Evolutionary conservation across 2,329 filamentous ascomycete genomes (phyloP), one percentile per base, ranked within the genome.

Genomic region (Exophiala viscosa): DNA sequence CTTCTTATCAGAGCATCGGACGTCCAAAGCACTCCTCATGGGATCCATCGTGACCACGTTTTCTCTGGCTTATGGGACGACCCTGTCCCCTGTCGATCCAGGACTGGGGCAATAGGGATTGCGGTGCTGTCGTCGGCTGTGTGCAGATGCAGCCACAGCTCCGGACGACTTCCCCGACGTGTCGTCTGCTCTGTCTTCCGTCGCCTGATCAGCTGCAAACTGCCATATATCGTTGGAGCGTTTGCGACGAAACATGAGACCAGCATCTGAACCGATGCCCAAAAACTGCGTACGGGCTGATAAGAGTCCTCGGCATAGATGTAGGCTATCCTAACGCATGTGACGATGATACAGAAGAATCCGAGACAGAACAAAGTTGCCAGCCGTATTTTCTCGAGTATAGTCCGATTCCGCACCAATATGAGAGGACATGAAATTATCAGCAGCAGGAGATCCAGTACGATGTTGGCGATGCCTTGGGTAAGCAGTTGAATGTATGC

Each of bases 261-360:
- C n/a, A 65, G 44, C n/a, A 73, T 63, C 50, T 74, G 72, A 3
- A 65, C 65, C 34, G 68, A 70, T 4, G 69, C 69, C 67, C 70
- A 73, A 1, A 67, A 69, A 3, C 69, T 69, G 13, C 70, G 65
- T 40, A 66, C 69, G 5, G 67, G 56, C 35, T 71, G 70, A 38
- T 67, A 62, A 40, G 68, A 67, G 31, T 69, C 64, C 14, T 60
- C 55, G n/a, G 64, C 53, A 46, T 70, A 72, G 47, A 72, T 69
- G 1, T 58, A 62, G 8, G 67, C 70, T 1, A 74, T 62, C 5
- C 70, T 66, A 15, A 72, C 64, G n/a, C 70, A 59, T 1, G 71
- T 73, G 18, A 73, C 66, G 18, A 65, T 60, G 41, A 73, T 70
- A 50, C 73, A 70, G 42, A 73, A 69, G 13, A 69, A 61, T 13